Evolutionary conservation across 768 basidiomycete genomes (phyloP).

Genomic region (Coprinopsis strossmayeri): DNA sequence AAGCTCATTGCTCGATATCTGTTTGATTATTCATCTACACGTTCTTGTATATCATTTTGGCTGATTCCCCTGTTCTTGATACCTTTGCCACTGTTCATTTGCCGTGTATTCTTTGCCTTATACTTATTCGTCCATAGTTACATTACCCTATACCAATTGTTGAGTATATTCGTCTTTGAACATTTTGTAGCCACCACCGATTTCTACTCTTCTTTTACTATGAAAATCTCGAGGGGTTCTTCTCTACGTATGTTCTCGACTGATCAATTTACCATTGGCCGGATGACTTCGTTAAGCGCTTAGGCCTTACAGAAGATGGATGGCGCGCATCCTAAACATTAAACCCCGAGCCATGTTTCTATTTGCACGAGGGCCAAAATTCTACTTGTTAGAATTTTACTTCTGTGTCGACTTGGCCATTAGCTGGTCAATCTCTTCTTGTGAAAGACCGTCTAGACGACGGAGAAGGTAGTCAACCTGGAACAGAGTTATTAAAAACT

Average conservation of each 20-base stretch:
- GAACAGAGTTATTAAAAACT: neutral
- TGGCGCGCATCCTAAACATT: too few species aligned
- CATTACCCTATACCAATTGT: neutral
- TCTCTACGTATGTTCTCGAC: too few species aligned
- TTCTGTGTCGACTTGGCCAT: constrained; percentile 9
- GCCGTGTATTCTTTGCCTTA: constrained; percentile 8
- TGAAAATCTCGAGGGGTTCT: too few species aligned
- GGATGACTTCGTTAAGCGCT: too few species aligned
- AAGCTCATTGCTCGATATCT: too few species aligned
- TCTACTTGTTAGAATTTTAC: constrained; percentile 42
- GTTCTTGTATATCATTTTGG: neutral
- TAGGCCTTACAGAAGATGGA: too few species aligned
- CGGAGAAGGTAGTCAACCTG: constrained; percentile 95
- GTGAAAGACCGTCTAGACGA: constrained; percentile 78
- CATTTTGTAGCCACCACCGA: neutral
- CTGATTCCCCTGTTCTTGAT: neutral
- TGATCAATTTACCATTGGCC: too few species aligned
- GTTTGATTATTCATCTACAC: neutral
- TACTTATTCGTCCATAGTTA: neutral
- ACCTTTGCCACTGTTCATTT: constrained; percentile 9
- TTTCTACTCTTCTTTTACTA: neutral
- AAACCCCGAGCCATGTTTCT: too few species aligned
- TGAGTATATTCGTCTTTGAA: constrained; percentile 5
- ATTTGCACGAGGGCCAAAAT: too few species aligned
- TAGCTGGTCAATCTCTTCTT: constrained; percentile 47